Conservation (phyloP, 2,329 filamentous ascomycete species). For the Cordyceps militaris region DNA sequence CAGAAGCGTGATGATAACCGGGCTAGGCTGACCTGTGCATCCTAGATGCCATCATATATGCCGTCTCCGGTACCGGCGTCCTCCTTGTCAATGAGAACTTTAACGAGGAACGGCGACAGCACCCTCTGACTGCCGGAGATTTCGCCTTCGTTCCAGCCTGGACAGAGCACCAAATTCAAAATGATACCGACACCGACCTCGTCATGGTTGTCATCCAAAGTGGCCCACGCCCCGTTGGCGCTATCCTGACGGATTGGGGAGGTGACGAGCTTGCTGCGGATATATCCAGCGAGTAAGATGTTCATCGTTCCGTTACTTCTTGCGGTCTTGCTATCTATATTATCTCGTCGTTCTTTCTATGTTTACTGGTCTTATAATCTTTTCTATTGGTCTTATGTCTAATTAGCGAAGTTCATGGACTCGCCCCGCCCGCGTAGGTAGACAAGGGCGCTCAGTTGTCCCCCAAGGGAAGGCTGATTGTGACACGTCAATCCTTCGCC, state of each 20-base stretch:
- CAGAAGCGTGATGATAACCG: not conserved
- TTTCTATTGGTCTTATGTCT: too few species aligned
- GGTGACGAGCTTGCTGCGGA: slow-evolving; percentile 31
- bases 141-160: slow-evolving; percentile 64
- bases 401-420: too few species aligned
- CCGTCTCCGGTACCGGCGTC: slow-evolving; percentile 52
- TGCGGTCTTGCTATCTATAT: slow-evolving; percentile 3
- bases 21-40: slow-evolving; percentile 7
- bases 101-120: slow-evolving; percentile 42
- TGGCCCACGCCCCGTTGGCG: slow-evolving; percentile 53
- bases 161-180: slow-evolving; percentile 64
- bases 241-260: slow-evolving; percentile 57
- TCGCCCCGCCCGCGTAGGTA: too few species aligned
- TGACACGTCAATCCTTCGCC: slow-evolving; percentile 8
- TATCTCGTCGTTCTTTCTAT: not conserved
- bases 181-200: slow-evolving; percentile 53
- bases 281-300: not conserved
- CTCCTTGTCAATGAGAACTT: slow-evolving; percentile 53
- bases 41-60: slow-evolving; percentile 61
- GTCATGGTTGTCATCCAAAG: slow-evolving; percentile 61
- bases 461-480: not conserved
- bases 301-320: not conserved
- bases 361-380: too few species aligned
- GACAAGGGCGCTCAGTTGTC: not conserved
- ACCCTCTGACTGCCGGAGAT: slow-evolving; percentile 55